Percentiles rank a stretch among this genome's conserved stretches.
Conservation (phyloP, 768 basidiomycete genomes). For the Megacollybia marginata region DNA sequence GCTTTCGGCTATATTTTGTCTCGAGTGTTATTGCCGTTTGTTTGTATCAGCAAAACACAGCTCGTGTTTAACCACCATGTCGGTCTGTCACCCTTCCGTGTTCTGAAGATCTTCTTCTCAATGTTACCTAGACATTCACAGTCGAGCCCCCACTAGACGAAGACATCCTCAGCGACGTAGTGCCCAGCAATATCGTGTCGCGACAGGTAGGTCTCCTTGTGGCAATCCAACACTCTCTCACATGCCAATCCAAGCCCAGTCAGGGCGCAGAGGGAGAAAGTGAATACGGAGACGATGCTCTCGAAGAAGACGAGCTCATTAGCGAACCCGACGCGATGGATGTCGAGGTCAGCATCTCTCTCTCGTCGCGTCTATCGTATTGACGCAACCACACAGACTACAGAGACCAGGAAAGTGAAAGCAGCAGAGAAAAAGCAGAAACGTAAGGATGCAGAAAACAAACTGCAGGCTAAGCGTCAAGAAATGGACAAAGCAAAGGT, state of each 20-base stretch:
- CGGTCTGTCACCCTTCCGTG: background rate
- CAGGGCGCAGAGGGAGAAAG: slow-evolving; percentile 71
- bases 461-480: slow-evolving; percentile 63
- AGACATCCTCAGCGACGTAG: slow-evolving; percentile 84
- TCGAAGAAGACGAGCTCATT: slow-evolving; percentile 57
- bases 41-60: background rate
- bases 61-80: background rate
- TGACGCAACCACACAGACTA: slow-evolving; percentile 10
- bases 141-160: slow-evolving; percentile 34
- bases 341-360: background rate
- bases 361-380: background rate
- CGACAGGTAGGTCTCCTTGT: slow-evolving; percentile 51
- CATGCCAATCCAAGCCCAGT: slow-evolving; percentile 34
- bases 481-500: slow-evolving; percentile 90
- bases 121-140: background rate
- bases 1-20: no score
- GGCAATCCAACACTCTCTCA: background rate
- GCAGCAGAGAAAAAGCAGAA: slow-evolving; percentile 32
- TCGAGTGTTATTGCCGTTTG: no score
- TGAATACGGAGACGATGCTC: slow-evolving; percentile 53
- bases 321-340: slow-evolving; percentile 33
- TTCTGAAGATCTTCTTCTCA: background rate
- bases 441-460: slow-evolving; percentile 64
- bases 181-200: slow-evolving; percentile 87
- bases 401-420: slow-evolving; percentile 23